phyloP scores from a whole-genome alignment of 306 rosid genomes.

The Inga laurina region DNA sequence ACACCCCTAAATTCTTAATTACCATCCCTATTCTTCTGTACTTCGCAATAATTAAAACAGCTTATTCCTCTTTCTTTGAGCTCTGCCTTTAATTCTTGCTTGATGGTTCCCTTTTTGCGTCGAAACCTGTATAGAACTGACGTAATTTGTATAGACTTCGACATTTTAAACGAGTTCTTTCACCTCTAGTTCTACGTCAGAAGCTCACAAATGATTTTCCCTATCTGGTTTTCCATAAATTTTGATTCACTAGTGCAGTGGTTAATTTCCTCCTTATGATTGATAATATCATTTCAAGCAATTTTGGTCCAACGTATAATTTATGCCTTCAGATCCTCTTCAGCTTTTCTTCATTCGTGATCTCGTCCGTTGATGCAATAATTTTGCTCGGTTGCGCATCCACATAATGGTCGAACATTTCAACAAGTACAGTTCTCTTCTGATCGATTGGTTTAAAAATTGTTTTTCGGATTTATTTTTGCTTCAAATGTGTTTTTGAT shows the following conservation, averaged over 20 bases:
- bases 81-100: background rate
- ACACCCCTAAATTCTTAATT: too few species aligned
- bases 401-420: slow-evolving; percentile 54
- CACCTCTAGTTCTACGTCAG: too few species aligned
- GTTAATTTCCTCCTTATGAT: background rate
- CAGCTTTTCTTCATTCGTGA: background rate
- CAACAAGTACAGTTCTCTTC: slow-evolving; percentile 57
- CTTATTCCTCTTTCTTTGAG: background rate
- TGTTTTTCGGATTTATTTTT: background rate
- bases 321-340: background rate
- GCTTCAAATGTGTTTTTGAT: background rate
- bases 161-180: too few species aligned
- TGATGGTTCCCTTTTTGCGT: background rate
- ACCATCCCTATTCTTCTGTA: background rate
- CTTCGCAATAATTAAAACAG: background rate
- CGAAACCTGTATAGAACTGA: background rate
- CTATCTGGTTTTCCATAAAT: too few species aligned
- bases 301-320: background rate
- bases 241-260: background rate
- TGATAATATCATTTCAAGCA: background rate
- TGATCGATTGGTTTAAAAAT: background rate
- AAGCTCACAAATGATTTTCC: too few species aligned
- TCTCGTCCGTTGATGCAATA: background rate
- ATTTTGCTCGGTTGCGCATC: background rate
- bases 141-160: background rate